A percentile compares a stretch with the other conserved stretches of the same genome.
These are phyloP conservation scores for Colletotrichum tabaci DNA, from an alignment of 2,329 filamentous ascomycete genomes.

Conservation along the genomic window DNA sequence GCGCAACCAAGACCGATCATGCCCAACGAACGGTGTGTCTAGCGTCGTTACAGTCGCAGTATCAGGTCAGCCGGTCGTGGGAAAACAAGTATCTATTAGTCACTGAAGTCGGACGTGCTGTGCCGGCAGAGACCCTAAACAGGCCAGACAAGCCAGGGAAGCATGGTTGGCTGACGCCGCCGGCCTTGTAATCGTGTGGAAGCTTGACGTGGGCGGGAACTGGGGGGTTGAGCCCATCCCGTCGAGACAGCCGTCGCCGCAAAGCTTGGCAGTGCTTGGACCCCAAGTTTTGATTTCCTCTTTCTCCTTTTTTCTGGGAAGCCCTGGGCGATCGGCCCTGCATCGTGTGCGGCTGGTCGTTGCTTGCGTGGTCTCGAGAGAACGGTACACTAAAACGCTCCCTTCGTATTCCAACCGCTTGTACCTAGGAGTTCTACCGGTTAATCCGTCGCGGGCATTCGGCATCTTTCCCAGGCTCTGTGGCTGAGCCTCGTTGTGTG, in stretches of 20 bases:
- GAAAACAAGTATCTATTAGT: too few species aligned
- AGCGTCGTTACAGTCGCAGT: neutral
- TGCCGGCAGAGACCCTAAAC: neutral
- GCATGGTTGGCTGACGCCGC: neutral
- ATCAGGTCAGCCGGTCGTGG: neutral
- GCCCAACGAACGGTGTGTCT: neutral
- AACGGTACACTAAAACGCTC: neutral
- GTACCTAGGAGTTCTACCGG: neutral
- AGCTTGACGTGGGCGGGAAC: constrained; percentile 3
- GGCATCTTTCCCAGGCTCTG: neutral
- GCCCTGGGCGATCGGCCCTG: neutral
- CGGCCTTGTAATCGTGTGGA: neutral
- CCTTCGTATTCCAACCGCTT: neutral
- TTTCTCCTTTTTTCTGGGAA: neutral
- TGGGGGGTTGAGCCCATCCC: constrained; percentile 31
- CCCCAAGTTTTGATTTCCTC: constrained; percentile 3
- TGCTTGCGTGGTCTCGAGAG: neutral
- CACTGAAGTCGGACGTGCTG: neutral
- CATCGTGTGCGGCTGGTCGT: neutral
- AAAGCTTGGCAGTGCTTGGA: constrained; percentile 39
- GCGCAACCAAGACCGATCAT: neutral
- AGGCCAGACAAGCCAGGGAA: neutral
- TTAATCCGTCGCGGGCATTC: neutral
- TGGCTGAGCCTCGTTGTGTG: constrained; percentile 2
- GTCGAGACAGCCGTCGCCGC: constrained; percentile 41